Conservation (phyloP, 257 asterid genomes). For the Ophiorrhiza pumila region DNA sequence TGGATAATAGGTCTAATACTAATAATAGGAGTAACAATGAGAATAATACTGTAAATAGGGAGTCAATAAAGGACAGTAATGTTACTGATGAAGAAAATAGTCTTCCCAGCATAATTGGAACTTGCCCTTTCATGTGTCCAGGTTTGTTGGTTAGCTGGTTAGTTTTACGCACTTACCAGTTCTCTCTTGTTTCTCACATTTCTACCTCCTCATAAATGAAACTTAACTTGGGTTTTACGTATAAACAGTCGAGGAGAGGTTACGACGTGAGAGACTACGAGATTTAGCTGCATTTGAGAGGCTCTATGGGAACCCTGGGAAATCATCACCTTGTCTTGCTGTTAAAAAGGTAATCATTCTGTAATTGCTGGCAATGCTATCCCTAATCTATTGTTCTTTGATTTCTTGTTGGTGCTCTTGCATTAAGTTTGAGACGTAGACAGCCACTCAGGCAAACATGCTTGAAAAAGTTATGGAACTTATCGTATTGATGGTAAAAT, state of each 20-base stretch:
- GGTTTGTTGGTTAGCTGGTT: slow-evolving; percentile 33
- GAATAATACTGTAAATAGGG: slow-evolving; percentile 18
- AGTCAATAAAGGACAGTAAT: slow-evolving; percentile 16
- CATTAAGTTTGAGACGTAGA: background rate
- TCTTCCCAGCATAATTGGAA: slow-evolving; percentile 48
- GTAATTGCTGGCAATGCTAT: background rate
- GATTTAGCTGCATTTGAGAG: slow-evolving; percentile 94
- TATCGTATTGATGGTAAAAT: background rate
- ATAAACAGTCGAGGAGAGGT: slow-evolving; percentile 69
- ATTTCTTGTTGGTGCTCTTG: slow-evolving; percentile 9
- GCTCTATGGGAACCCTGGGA: slow-evolving; percentile 67
- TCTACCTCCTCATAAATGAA: background rate
- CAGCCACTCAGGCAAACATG: background rate
- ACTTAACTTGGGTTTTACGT: background rate
- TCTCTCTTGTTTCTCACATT: background rate
- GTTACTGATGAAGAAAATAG: slow-evolving; percentile 29
- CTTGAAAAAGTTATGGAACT: background rate
- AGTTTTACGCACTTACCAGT: background rate
- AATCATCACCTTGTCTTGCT: slow-evolving; percentile 76
- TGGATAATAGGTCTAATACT: slow-evolving; percentile 21
- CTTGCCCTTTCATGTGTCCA: slow-evolving; percentile 94
- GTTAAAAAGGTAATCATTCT: slow-evolving; percentile 65
- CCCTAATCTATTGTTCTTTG: background rate
- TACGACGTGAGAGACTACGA: slow-evolving; percentile 76
- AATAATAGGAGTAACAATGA: slow-evolving; percentile 12